Evolutionary conservation across 257 asterid genomes (phyloP), one percentile per base, ranked within the genome.

Genomic region (Nemophila menziesii): DNA sequence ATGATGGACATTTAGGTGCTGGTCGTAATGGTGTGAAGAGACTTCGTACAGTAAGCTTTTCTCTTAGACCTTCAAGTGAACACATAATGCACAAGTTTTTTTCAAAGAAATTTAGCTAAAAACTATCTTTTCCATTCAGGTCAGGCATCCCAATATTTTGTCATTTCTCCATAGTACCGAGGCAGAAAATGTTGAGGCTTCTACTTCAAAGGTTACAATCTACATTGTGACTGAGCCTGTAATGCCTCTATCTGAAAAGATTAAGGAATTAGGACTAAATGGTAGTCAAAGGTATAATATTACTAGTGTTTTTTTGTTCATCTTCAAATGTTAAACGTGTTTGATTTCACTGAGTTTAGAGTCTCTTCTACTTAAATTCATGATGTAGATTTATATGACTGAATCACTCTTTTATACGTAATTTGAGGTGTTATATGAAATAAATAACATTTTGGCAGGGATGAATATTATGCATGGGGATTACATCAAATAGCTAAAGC

Each of bases 21-120:
- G 98, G 96, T n/a, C 94, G 98, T 26, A 90, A 90, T 56, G 98
- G 98, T 58, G 98, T 90, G 54, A 90, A 90, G 71, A 86, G 96
- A 55, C 85, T 90, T 57, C 92, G 96, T 61, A 90, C 98, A 53
- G 98, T 89, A 59, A 70, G 93, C 24, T 60, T 44, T n/a, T 56
- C 36, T 46, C 24, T 38, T 29, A n/a, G 16, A 29, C 37, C 18
- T 15, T 34, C 24, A 24, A 33, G 21, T 15, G 48, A 20, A 26
- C 5, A 26, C 5, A 26, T 26, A 26, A 10, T 26, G 10, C 5
- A 26, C 33, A 26, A 4, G 10, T 26, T 26, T 4, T 10, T 26
- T 26, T 26, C 6, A 5, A 5, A 26, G 33, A 26, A 26, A 26
- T 4, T 26, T 4, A 24, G 36, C 67, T 70, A 54, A 29, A 44